These are phyloP conservation scores for Nicotiana obtusifolia DNA, from an alignment of 257 asterid genomes.

Conservation along the genomic window DNA sequence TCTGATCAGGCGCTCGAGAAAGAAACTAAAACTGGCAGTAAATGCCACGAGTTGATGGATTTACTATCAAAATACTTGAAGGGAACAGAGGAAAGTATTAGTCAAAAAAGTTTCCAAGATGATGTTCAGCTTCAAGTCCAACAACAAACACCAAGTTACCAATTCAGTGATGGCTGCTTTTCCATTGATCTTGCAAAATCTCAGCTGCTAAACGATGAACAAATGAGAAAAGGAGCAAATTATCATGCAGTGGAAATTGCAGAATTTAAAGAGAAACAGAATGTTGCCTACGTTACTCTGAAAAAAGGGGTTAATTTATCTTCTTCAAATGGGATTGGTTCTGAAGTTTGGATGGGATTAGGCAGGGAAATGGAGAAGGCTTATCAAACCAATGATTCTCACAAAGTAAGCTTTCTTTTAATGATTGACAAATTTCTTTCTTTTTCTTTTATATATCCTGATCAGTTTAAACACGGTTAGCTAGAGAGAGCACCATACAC, in stretches of 20 bases:
- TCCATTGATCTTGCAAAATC: slow-evolving; percentile 48
- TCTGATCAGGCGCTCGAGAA: not conserved
- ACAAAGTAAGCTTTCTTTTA: slow-evolving; percentile 18
- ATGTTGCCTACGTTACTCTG: not conserved
- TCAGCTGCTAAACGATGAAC: slow-evolving; percentile 12
- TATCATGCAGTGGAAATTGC: slow-evolving; percentile 2
- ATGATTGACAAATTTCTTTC: not conserved
- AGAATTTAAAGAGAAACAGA: slow-evolving; percentile 4
- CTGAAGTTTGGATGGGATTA: slow-evolving; percentile 34
- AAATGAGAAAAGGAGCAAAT: not conserved
- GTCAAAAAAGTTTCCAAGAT: no score
- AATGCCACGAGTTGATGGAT: slow-evolving; percentile 35
- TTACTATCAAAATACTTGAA: slow-evolving; percentile 25
- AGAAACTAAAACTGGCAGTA: not conserved
- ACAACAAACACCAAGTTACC: slow-evolving; percentile 25
- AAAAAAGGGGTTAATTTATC: not conserved
- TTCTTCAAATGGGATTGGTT: slow-evolving; percentile 20
- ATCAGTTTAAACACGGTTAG: no score
- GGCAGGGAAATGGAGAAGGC: slow-evolving; percentile 15
- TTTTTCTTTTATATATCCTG: no score
- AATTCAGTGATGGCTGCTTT: slow-evolving; percentile 50
- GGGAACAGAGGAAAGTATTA: slow-evolving; percentile 8
- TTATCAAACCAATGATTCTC: slow-evolving; percentile 5
- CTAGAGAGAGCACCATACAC: no score
- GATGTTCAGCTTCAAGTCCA: slow-evolving; percentile 17